Base-by-base conservation (phyloP, 371 early-diverging fungal genomes). In the Syncephalastrum contaminatum region DNA sequence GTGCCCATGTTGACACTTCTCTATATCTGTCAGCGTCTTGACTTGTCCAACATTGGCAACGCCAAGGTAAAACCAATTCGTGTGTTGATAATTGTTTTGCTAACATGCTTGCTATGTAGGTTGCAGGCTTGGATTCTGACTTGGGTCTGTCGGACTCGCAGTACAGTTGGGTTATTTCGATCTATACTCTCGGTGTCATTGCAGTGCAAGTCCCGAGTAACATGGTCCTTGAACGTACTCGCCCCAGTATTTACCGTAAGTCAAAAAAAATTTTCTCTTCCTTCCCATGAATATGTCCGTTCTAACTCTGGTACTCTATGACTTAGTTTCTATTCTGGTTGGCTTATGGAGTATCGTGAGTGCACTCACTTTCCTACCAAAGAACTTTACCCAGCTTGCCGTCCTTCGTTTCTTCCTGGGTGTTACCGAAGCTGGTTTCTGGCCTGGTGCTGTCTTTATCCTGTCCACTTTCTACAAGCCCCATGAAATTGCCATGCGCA, bases 151-250 rank as follows among this genome's bases (percentile, higher is more conserved):
- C 46, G 3, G 40, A 58, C 45, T 19, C 36, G 10, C 40, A 51
- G 15, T 58, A 52, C 41, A 52, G 47, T 47, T 58, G 59, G 59
- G 52, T 42, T 20, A 58, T 58, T 15, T 51, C 52, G 21, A 58
- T 58, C 46, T 58, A 58, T 25, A 51, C 52, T 2, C 48, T 58
- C 16, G 59, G 59, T 27, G 59, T 58, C 21, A 58, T 58, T 43
- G 59, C 59, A 21, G 47, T 58, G 59, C 59, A 58, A 58, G 36
- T 58, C 10, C 59, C 59, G 12, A 52, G 53, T 48, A 58, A 58
- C 59, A 52, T 58, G 59, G 7, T 58, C 15, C 27, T 58, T 21
- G 59, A 58, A 20, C 51, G 59, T 8, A 40, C 59, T 4, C n/a
- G 53, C 19, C 59, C 59, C 22, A 50, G 51, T n/a, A 30, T 51